These are phyloP conservation scores for Aspergillus proliferans DNA, from an alignment of 2,329 filamentous ascomycete species.

Conservation along the genomic window DNA sequence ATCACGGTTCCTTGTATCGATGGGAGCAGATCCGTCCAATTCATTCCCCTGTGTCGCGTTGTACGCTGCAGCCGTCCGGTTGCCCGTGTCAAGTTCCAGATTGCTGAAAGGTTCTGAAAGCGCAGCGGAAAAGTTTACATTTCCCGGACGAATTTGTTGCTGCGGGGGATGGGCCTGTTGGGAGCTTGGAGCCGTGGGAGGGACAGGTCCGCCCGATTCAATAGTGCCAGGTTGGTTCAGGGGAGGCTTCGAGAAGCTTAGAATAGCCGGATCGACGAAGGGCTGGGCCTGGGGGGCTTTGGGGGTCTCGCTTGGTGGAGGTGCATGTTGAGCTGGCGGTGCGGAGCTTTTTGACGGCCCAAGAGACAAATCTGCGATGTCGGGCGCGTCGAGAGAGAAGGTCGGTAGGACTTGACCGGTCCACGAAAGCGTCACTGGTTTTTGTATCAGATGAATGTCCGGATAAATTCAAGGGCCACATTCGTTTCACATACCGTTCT, in stretches of 20 bases:
- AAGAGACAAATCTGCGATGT: slow-evolving; percentile 51
- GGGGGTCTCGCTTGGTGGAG: slow-evolving; percentile 11
- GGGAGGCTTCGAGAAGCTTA: slow-evolving; percentile 54
- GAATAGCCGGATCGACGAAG: slow-evolving; percentile 77
- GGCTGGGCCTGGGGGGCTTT: slow-evolving; percentile 33
- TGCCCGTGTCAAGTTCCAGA: slow-evolving; percentile 28
- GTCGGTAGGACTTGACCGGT: slow-evolving; percentile 48
- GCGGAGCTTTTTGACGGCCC: slow-evolving; percentile 12
- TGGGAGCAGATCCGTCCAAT: slow-evolving; percentile 13
- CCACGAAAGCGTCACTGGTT: slow-evolving; percentile 41
- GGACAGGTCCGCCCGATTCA: slow-evolving; percentile 3
- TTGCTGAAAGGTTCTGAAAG: slow-evolving; percentile 43
- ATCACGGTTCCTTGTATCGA: slow-evolving; percentile 40
- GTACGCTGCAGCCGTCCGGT: slow-evolving; percentile 10
- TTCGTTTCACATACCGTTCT: slow-evolving; percentile 54
- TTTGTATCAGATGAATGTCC: slow-evolving; percentile 15
- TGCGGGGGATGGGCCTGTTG: slow-evolving; percentile 9
- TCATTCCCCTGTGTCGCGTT: slow-evolving; percentile 10
- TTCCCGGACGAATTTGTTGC: slow-evolving; percentile 14
- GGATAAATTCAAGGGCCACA: background rate
- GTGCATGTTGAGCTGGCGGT: slow-evolving; percentile 12
- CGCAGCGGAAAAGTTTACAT: slow-evolving; percentile 31
- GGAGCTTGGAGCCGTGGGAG: slow-evolving; percentile 22
- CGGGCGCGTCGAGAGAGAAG: slow-evolving; percentile 52
- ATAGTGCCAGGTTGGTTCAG: slow-evolving; percentile 3